Evolutionary conservation across 352 stramenopile species (phyloP), one percentile per base, ranked within the genome.

Genomic region (Phytopythium chamaehyphon): DNA sequence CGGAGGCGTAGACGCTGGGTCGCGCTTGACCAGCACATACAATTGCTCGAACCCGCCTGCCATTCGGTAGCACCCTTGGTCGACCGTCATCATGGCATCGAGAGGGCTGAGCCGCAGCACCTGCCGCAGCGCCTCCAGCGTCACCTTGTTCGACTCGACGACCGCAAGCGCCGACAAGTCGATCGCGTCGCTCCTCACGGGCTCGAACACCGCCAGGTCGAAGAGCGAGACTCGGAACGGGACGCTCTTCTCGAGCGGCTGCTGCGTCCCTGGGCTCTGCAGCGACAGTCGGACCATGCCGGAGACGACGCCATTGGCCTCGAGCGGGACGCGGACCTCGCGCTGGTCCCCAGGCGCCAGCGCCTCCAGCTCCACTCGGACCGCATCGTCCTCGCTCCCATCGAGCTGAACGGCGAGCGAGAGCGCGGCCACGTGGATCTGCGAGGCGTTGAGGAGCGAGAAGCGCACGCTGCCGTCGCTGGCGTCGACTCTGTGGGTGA

Each of bases 251-350:
- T 45, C 49, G 21, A 91, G 62, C 47, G 64, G 62, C 47, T 83
- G 56, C 26, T 83, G 66, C 3, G 80, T 91, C 15, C 80, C 80
- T 10, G 80, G 80, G 53, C 77, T 89, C 38, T 54, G 64, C 23
- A 85, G 62, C 11, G 59, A 44, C 26, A 91, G 46, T 43, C 67
- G 46, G 19, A 85, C 57, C 31, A 62, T 50, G 16, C 71, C 64
- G 16, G 51, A 21, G 14, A 71, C 23, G 31, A 62, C 5, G 50
- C 47, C 26, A 37, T 42, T 4, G 46, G 37, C 26, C 23, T 44
- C 26, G 4, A 86, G 37, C 11, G 71, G 46, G 7, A 76, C 51
- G 35, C 57, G 56, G 23, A 86, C 26, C 19, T 64, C 43, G 21
- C 76, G 60, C 18, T 55, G 38, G 5, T 62, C 54, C 1, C 59